These are phyloP conservation scores for Clonostachys solani DNA, from an alignment of 2,329 filamentous ascomycete species.

Conservation along the genomic window DNA sequence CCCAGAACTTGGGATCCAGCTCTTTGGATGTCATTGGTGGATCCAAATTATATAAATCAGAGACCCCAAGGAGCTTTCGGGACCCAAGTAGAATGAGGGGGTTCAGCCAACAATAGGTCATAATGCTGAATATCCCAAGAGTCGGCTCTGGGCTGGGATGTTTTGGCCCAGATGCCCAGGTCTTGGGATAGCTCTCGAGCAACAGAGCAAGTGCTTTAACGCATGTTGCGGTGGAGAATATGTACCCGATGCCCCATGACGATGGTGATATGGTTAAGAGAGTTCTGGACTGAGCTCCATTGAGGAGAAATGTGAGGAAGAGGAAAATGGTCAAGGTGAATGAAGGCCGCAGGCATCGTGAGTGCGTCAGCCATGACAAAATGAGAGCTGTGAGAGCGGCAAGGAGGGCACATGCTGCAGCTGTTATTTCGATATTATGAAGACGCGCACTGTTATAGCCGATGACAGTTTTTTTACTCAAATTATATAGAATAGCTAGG, in stretches of 20 bases:
- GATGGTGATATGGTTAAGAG: constrained; percentile 18
- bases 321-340: constrained; percentile 34
- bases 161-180: constrained; percentile 18
- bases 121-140: constrained; percentile 21
- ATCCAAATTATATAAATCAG: constrained; percentile 29
- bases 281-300: constrained; percentile 34
- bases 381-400: constrained; percentile 17
- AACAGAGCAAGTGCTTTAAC: constrained; percentile 29
- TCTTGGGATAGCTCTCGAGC: constrained; percentile 31
- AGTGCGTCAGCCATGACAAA: constrained; percentile 29
- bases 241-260: too few species aligned
- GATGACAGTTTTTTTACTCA: constrained; percentile 15
- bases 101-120: constrained; percentile 27
- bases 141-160: constrained; percentile 32
- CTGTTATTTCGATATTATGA: constrained; percentile 14
- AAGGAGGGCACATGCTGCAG: constrained; percentile 12
- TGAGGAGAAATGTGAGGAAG: constrained; percentile 34
- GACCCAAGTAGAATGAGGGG: constrained; percentile 28
- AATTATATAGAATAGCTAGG: constrained; percentile 15
- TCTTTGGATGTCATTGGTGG: constrained; percentile 11
- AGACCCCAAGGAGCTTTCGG: constrained; percentile 18
- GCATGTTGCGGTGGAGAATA: constrained; percentile 5
- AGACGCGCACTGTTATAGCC: constrained; percentile 6
- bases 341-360: constrained; percentile 31
- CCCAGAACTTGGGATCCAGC: background rate